Evolutionary conservation across 768 basidiomycete genomes (phyloP), one percentile per base, ranked within the genome.

Genomic region (Naganishia randhawae): DNA sequence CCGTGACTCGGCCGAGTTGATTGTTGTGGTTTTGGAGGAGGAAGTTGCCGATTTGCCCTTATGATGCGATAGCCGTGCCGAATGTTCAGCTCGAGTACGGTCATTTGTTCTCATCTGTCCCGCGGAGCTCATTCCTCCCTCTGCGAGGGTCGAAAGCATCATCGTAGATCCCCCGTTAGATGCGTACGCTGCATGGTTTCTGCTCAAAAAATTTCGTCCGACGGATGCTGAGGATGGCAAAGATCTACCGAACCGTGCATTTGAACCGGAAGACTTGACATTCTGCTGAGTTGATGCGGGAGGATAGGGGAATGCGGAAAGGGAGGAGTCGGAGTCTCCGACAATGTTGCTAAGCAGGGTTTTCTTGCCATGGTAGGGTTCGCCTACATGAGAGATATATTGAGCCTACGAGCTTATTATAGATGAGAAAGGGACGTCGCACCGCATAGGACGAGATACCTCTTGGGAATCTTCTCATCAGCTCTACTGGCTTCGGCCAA

Each of bases 361-460:
- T 0, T 88, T 89, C 78, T 92, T 92, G 69, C 92, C 91, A 0
- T 88, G 85, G 2, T 84, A 84, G 0, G 89, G 87, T 69, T 90
- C 86, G 50, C 91, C 71, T 76, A 64, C 5, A 25, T 10, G 31
- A 7, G 16, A 52, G 5, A 19, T 8, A 17, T 33, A n/a, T 27
- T 3, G 19, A 25, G 31, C 10, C 25, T 45, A 22, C 16, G 31
- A 45, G 50, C 33, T 31, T 45, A 55, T 3, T 11, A 19, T 52
- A 13, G 35, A n/a, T 17, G 35, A n/a, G 14, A 17, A 25, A 25
- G n/a, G 35, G 32, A 29, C 7, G 29, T 73, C 80, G 61, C 41
- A 81, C 81, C 93, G 3, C 97, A 85, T 0, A 97, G 73, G 51
- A 98, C 82, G 31, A 95, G 83, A 76, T 94, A 90, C 81, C 94